Base-by-base conservation (phyloP, 257 asterid genomes). In the Plantago ovata region DNA sequence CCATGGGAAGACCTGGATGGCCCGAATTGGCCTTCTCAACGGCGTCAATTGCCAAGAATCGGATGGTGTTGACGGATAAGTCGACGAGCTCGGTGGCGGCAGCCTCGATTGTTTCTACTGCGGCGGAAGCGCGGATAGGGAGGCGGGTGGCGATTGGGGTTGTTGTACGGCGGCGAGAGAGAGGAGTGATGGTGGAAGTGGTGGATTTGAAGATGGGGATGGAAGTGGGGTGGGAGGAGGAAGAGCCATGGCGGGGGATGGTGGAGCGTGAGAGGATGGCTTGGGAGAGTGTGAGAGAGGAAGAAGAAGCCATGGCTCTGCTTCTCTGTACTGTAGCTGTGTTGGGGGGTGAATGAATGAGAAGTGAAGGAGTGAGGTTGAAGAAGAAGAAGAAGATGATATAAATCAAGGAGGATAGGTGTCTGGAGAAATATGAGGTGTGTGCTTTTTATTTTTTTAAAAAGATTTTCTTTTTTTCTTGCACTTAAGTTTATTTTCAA, bases 1-100 rank as follows among this genome's bases (percentile, higher is more conserved):
- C 96, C 96, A 88, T 85, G 28, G 96, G 96, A 65, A 88, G 58
- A 55, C 96, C 96, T 9, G 96, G 96, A 69, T 88, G 96, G 5
- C 96, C 96, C 58, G 94, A 88, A 61, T 81, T 85, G 10, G 96
- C 96, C 78, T 83, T 85, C 78, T 88, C 95, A 3, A 88, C 96
- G 22, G 95, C 88, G 71, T 88, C 96, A 62, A 88, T 79, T 4
- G 96, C 84, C 79, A 88, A 33, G 77, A 85, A 85, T 13, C 96
- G 69, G 47, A 88, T 85, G 10, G 96, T 78, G 70, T 88, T 88
- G 64, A 85, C 76, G 58, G 98, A 88, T 53, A 85, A 85, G 4
- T 82, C 94, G 10, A 88, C 75, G 15, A 92, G 72, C 13, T 72
- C 84, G 4, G 79, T 75, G 8, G 80, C 90, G 2, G 84, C 75